Base-by-base conservation (phyloP, 2,329 filamentous ascomycete genomes). In the Geosmithia morbida region DNA sequence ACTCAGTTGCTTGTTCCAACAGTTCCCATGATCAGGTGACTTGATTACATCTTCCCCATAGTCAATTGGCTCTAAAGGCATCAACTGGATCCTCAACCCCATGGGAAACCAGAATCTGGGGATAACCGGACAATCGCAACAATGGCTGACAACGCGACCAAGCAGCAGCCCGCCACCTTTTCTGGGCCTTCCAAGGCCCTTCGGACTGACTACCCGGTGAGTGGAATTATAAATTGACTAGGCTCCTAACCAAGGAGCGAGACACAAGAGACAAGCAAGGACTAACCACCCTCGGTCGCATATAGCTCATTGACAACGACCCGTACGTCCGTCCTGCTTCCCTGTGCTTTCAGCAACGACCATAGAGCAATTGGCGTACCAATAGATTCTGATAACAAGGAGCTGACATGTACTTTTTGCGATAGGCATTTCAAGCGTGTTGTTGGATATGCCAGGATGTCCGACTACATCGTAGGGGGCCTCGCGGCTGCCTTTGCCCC, bases 241-340 rank as follows among this genome's bases (percentile, higher is more conserved):
- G 22, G 4, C 8, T 26, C 22, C 8, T 26, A 8, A 26, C 22
- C 22, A 26, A 26, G 11, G 3, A 37, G 3, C 33, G 3, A 13
- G 33, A 37, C 10, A 13, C 10, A 11, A 37, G 33, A 37, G 3
- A 11, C 10, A 16, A 37, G 10, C 46, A 18, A 49, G 37, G 44
- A 49, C 43, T 46, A 26, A 37, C 33, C 13, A 37, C 3, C 33
- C 33, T 11, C 33, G 33, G 33, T 37, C 33, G 33, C 33, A 60
- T 60, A 56, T 69, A 98, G 92, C 85, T 97, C 71, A 97, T 98
- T 68, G 92, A 98, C 74, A 94, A 87, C 72, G 92, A 98, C 69
- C 92, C 92, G 89, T 96, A 89, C 49, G 64, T 65, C n/a, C n/a
- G n/a, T 43, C 33, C 14, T 33, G 4, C 20, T 18, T 3, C 43